Evolutionary conservation across 228 moss, liverwort and hornwort genomes (phyloP), one percentile per base, ranked within the genome.

Genomic region (Sphagnum magellanicum): DNA sequence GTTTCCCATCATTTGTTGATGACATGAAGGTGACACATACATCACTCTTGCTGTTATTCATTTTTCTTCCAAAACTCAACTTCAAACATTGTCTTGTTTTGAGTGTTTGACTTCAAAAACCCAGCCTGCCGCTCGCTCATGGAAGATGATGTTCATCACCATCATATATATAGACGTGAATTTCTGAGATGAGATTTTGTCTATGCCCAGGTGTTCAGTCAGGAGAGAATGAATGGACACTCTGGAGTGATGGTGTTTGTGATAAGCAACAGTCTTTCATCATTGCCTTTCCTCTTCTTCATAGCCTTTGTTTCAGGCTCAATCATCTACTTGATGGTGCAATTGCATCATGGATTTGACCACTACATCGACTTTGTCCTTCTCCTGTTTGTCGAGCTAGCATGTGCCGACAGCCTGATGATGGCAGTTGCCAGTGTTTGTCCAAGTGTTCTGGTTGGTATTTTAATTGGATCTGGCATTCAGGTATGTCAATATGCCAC

Each of bases 371-470:
- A 88, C 59, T 88, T 88, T 12, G 79, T 84, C 46, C 49, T 88
- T 49, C 79, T 75, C 6, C 84, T 88, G 70, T 84, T 79, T 75
- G 70, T 73, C 48, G 77, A 81, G 51, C 79, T 88, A 66, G 78
- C 76, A 0, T 81, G 80, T 5, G 88, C 82, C 47, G 88, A 88
- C 74, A 81, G 84, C 69, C 79, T 88, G 69, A 88, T 88, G 88
- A 88, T 88, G 88, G 88, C 88, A 15, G 77, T 88, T 4, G 84
- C 88, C 55, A 84, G 81, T 65, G 2, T 88, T 8, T 84, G 84
- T 9, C 88, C 84, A n/a, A 88, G 81, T 71, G 84, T 81, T 75
- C 84, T 84, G 70, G 79, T 88, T 84, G 88, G 88, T 55, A 88
- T 88, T 68, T 84, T 84, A 61, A 78, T 73, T 4, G 88, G 84